Conservation (phyloP, 192 early-diverging fungal species). For the Glomus cerebriforme region DNA sequence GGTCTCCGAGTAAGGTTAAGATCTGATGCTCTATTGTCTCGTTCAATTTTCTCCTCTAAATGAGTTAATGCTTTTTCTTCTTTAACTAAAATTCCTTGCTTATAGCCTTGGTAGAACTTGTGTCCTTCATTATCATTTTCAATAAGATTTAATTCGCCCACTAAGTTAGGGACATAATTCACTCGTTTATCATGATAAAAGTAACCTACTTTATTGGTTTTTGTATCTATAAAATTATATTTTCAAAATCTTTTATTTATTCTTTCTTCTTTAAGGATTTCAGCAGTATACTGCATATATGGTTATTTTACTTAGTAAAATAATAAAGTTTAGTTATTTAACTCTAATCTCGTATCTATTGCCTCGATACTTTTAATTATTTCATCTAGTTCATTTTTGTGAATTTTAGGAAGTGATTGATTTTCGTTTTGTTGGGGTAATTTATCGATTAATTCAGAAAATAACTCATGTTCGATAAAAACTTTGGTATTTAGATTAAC, state of each 20-base stretch:
- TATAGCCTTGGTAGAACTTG: not conserved
- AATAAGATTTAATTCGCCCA: not conserved
- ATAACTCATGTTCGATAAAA: too few species aligned
- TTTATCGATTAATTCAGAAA: too few species aligned
- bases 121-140: not conserved
- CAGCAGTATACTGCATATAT: too few species aligned
- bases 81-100: not conserved
- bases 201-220: not conserved
- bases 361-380: too few species aligned
- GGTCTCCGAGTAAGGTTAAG: not conserved
- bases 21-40: not conserved
- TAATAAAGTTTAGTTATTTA: too few species aligned
- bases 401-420: too few species aligned
- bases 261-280: not conserved
- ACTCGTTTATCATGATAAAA: not conserved
- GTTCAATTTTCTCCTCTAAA: not conserved
- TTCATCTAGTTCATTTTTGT: too few species aligned
- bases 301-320: too few species aligned
- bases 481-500: too few species aligned
- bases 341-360: too few species aligned
- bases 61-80: not conserved
- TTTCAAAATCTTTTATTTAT: not conserved
- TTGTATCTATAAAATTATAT: not conserved
- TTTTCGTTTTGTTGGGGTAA: too few species aligned
- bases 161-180: not conserved